Evolutionary conservation across 2,329 filamentous ascomycete genomes (phyloP), one percentile per base, ranked within the genome.

Genomic region (Pseudofabraea citricarpa): DNA sequence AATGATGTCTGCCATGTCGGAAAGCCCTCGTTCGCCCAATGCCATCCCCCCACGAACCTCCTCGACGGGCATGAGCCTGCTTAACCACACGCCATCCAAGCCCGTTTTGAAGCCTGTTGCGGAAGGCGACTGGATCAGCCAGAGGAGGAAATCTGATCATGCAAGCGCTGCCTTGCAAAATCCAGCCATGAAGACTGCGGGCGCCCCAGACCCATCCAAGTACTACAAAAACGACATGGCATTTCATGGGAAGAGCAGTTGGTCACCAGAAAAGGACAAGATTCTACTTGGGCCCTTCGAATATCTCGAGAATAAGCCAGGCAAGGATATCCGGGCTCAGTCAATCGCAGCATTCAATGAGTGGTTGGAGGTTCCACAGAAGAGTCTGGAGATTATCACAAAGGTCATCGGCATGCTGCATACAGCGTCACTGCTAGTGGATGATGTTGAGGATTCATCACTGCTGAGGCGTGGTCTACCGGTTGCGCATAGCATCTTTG

Each of bases 361-460:
- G 40, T 90, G 85, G 83, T 70, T 94, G 13, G 73, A 85, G 44
- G 87, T 94, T 16, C 87, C 88, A 0, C 62, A 73, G 7, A 74
- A 80, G 46, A 81, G 79, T 53, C 73, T 94, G 44, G 76, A 78
- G 32, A 72, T 90, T 47, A 91, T 94, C 57, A 90, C 84, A 21
- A 80, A 79, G 48, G 86, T 90, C 4, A 79, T 94, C 9, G 85
- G 83, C 55, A 91, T 91, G 86, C 74, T 94, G 36, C 88, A 94
- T 65, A 91, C 88, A 29, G 83, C 88, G 3, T 90, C 86, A 3
- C 71, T 94, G 43, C 77, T 94, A 19, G 79, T 94, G 44, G 89
- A 95, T 65, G 90, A 95, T 63, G 88, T 95, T 6, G 87, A 95
- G 68, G 89, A 95, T 66, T 81, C 77, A 32, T 90, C 85, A 2